Conservation (phyloP, 2,329 filamentous ascomycete genomes). For the Alternaria solani region DNA sequence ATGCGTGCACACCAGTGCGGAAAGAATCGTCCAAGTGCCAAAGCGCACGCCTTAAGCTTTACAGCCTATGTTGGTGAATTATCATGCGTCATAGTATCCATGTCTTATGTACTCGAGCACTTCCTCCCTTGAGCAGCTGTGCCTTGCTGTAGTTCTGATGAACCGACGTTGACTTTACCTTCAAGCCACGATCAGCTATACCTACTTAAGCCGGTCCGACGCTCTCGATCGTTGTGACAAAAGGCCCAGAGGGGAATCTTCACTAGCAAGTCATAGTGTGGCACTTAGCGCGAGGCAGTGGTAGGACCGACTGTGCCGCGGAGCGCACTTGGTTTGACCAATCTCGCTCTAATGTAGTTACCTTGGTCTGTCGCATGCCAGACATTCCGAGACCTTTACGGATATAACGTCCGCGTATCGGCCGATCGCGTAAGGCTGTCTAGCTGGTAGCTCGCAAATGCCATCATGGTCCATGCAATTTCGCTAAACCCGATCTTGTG, state of each 20-base stretch:
- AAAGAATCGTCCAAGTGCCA: neutral
- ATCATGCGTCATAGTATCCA: neutral
- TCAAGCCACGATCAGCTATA: constrained; percentile 4
- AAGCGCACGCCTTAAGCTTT: neutral
- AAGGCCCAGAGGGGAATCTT: neutral
- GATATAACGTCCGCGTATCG: neutral
- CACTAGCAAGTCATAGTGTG: neutral
- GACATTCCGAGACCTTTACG: neutral
- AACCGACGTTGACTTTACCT: constrained; percentile 12
- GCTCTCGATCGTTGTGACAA: neutral
- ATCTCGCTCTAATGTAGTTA: neutral
- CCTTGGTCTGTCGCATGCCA: neutral
- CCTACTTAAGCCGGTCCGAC: constrained; percentile 8
- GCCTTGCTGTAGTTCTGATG: neutral
- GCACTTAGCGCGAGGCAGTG: constrained; percentile 8
- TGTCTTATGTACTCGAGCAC: neutral
- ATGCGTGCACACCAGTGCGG: neutral
- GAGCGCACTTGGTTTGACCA: neutral
- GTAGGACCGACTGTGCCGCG: constrained; percentile 4
- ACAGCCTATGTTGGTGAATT: neutral
- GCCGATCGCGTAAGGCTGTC: neutral
- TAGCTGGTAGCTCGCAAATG: neutral
- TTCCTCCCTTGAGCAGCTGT: neutral
- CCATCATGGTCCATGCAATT: constrained; percentile 7
- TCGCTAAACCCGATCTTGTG: constrained; percentile 7